A percentile compares a stretch with the other conserved stretches of the same genome.
Evolutionary conservation across 2,329 filamentous ascomycete genomes (phyloP).

Genomic region (Pestalotiopsis fici): DNA sequence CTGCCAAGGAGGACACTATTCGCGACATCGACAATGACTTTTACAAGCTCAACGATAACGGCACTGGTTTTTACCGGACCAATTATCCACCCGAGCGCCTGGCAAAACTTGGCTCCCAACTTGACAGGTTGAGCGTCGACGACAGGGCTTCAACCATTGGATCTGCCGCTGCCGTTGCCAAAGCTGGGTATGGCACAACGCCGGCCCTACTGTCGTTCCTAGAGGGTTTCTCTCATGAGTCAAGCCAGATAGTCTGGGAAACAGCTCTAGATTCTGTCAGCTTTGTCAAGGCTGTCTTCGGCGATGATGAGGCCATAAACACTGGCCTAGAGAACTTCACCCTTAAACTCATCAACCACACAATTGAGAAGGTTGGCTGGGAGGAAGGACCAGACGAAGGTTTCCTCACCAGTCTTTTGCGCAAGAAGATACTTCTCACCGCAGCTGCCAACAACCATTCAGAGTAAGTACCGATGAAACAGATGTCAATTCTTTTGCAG

Average conservation of each 20-base stretch:
- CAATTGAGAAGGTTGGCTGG: slow-evolving; percentile 83
- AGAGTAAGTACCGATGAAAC: slow-evolving; percentile 51
- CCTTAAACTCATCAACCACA: slow-evolving; percentile 72
- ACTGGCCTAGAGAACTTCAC: slow-evolving; percentile 77
- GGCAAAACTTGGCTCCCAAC: slow-evolving; percentile 75
- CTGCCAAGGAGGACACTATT: slow-evolving; percentile 75
- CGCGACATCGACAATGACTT: slow-evolving; percentile 75
- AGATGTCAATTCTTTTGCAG: not conserved
- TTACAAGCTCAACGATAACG: slow-evolving; percentile 91
- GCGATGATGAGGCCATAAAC: slow-evolving; percentile 71
- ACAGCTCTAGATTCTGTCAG: slow-evolving; percentile 78
- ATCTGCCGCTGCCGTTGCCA: slow-evolving; percentile 85
- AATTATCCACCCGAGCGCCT: slow-evolving; percentile 89
- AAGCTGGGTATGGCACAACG: slow-evolving; percentile 83
- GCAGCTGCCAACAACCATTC: slow-evolving; percentile 79
- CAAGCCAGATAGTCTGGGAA: slow-evolving; percentile 85
- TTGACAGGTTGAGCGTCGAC: slow-evolving; percentile 74
- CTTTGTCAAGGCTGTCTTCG: slow-evolving; percentile 82
- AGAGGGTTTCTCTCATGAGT: slow-evolving; percentile 80
- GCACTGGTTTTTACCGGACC: slow-evolving; percentile 87
- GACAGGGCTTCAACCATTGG: slow-evolving; percentile 94
- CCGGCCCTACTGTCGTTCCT: slow-evolving; percentile 80
- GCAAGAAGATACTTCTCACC: slow-evolving; percentile 75
- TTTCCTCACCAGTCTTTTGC: slow-evolving; percentile 79
- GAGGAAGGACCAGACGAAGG: slow-evolving; percentile 77